These are phyloP conservation scores for Arctostaphylos glauca DNA, from an alignment of 148 eudicot genomes.

Conservation along the genomic window DNA sequence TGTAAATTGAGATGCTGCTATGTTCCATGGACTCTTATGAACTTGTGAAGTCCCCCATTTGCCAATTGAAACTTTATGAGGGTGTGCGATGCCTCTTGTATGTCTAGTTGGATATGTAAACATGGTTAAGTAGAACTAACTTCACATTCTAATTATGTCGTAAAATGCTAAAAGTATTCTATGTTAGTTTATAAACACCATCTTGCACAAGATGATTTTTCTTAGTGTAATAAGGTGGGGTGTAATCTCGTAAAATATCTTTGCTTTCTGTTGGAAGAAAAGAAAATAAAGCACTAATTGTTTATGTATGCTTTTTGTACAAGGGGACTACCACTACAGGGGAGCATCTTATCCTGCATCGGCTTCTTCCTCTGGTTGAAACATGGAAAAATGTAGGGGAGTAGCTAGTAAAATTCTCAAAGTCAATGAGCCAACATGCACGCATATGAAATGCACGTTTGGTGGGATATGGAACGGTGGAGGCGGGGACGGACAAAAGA, in stretches of 20 bases:
- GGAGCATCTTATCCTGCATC: constrained; percentile 48
- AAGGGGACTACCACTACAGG: constrained; percentile 80
- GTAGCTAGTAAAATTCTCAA: constrained; percentile 64
- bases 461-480: constrained; percentile 98
- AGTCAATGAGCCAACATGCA: constrained; percentile 83
- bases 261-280: background rate
- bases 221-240: background rate
- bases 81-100: background rate
- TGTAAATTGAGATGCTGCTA: background rate
- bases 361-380: constrained; percentile 61
- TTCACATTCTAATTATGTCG: background rate
- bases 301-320: constrained; percentile 16
- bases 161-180: background rate
- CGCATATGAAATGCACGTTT: constrained; percentile 98
- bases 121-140: background rate
- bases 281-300: background rate
- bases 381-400: constrained; percentile 51
- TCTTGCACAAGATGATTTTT: background rate
- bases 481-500: constrained; percentile 89
- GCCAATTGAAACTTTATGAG: background rate
- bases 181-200: background rate
- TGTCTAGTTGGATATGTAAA: background rate
- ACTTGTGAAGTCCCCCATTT: background rate
- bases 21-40: background rate
- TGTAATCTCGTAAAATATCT: background rate